Conservation (phyloP, 1,284 basidiomycete species). For the Erythrobasidium hasegawianum region DNA sequence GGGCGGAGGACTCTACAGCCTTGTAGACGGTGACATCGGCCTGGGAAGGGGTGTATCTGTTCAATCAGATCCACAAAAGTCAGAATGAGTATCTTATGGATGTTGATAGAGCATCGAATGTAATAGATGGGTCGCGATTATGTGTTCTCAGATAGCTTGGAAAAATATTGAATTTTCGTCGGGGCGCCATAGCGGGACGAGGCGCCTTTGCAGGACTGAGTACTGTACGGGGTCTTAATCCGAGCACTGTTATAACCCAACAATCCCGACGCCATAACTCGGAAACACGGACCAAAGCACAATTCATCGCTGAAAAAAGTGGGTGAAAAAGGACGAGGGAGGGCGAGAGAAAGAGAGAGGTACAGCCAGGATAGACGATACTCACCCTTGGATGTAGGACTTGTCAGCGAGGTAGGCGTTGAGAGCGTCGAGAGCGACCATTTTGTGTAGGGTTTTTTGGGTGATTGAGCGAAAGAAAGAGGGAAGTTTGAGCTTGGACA, state of each 20-base stretch:
- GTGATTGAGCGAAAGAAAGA: background rate
- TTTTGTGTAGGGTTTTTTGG: constrained; percentile 4
- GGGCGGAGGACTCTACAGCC: constrained; percentile 62
- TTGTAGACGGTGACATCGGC: constrained; percentile 95
- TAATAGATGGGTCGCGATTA: too few relatives aligned
- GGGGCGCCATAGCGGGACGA: constrained; percentile 54
- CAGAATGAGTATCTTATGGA: too few relatives aligned
- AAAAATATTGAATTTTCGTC: constrained; percentile 63
- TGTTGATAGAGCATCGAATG: too few relatives aligned
- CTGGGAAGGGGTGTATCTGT: constrained; percentile 88
- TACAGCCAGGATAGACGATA: background rate
- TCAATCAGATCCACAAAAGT: too few relatives aligned
- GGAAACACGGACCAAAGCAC: constrained; percentile 98
- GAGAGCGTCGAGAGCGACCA: constrained; percentile 29
- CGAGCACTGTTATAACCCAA: constrained; percentile 53
- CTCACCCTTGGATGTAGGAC: constrained; percentile 90
- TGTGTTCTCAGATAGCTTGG: constrained; percentile 79
- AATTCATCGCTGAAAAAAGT: constrained; percentile 62
- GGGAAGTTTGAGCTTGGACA: background rate
- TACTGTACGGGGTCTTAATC: constrained; percentile 74
- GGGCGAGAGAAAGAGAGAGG: constrained; percentile 9
- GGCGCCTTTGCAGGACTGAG: constrained; percentile 27
- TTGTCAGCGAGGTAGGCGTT: constrained; percentile 64
- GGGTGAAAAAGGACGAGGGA: constrained; percentile 35
- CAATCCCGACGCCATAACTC: constrained; percentile 57